A percentile compares a stretch with the other conserved stretches of the same genome.
Evolutionary conservation across 768 basidiomycete genomes (phyloP).

Genomic region (Auriscalpium microsporum): DNA sequence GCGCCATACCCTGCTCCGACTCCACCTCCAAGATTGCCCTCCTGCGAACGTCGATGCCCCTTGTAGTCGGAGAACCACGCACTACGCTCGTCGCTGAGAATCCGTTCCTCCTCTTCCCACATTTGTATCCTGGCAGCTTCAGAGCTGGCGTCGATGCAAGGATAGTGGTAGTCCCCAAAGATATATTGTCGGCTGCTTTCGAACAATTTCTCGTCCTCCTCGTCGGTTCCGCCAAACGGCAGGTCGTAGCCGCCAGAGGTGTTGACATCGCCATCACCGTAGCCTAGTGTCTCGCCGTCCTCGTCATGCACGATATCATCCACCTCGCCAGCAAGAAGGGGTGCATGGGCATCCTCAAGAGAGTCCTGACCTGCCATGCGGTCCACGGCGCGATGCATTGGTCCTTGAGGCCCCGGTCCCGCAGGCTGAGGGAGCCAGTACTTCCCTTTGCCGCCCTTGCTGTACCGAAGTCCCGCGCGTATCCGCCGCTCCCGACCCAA

Average conservation of each 20-base stretch:
- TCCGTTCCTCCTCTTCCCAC: slow-evolving; percentile 83
- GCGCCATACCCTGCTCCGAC: slow-evolving; percentile 46
- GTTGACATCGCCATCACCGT: slow-evolving; percentile 30
- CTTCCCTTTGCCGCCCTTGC: slow-evolving; percentile 82
- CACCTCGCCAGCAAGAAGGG: slow-evolving; percentile 57
- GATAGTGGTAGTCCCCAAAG: slow-evolving; percentile 89
- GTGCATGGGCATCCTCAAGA: slow-evolving; percentile 60
- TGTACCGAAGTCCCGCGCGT: slow-evolving; percentile 85
- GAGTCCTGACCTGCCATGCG: slow-evolving; percentile 34
- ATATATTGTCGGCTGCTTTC: slow-evolving; percentile 67
- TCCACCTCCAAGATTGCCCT: slow-evolving; percentile 15
- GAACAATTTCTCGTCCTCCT: slow-evolving; percentile 70
- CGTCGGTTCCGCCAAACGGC: slow-evolving; percentile 61
- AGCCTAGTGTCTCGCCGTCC: slow-evolving; percentile 22
- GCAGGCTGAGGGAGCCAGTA: slow-evolving; percentile 87
- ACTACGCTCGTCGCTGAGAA: slow-evolving; percentile 65
- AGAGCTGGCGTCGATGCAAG: slow-evolving; percentile 79
- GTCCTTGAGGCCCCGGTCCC: slow-evolving; percentile 30
- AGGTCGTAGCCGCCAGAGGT: slow-evolving; percentile 52
- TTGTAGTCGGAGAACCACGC: slow-evolving; percentile 62
- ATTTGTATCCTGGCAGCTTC: slow-evolving; percentile 56
- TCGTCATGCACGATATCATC: slow-evolving; percentile 59
- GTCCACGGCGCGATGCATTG: slow-evolving; percentile 34
- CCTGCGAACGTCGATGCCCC: slow-evolving; percentile 32
- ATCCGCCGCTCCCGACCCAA: slow-evolving; percentile 80